These are phyloP conservation scores for Pelargonium australe DNA, from an alignment of 441 rosid genomes.

Conservation along the genomic window DNA sequence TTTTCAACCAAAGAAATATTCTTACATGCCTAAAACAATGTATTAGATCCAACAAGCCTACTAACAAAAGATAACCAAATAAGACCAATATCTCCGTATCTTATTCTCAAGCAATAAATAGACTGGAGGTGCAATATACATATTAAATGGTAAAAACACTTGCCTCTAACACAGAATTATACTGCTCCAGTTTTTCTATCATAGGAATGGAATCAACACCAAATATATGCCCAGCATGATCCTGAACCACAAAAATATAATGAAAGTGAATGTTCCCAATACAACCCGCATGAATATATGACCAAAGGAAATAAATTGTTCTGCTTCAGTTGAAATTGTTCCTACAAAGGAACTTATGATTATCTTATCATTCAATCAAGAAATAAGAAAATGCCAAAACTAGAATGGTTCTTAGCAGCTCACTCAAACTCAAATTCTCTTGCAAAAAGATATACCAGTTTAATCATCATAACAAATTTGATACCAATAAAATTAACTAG, in stretches of 20 bases:
- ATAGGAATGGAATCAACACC: constrained; percentile 83
- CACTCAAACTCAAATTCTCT: background rate
- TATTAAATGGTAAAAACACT: constrained; percentile 18
- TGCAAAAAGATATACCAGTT: background rate
- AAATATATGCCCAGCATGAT: constrained; percentile 93
- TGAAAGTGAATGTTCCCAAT: constrained; percentile 8
- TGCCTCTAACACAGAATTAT: constrained; percentile 75
- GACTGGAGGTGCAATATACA: constrained; percentile 13
- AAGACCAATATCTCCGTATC: background rate
- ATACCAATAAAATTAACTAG: too few species aligned
- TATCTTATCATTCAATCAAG: background rate
- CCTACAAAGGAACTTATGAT: background rate
- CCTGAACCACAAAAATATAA: constrained; percentile 40
- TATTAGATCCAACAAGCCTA: constrained; percentile 12
- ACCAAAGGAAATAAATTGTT: background rate
- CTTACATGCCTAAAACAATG: constrained; percentile 10
- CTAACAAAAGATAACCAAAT: constrained; percentile 7
- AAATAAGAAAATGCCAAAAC: background rate
- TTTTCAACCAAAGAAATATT: constrained; percentile 5
- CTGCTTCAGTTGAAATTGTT: constrained; percentile 3
- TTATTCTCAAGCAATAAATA: constrained; percentile 5
- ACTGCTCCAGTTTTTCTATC: constrained; percentile 87
- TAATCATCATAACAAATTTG: background rate
- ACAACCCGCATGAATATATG: background rate
- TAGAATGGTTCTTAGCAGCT: background rate